Evolutionary conservation across 495 filamentous ascomycete genomes (phyloP), one percentile per base, ranked within the genome.

Genomic region (Penicillium herquei): DNA sequence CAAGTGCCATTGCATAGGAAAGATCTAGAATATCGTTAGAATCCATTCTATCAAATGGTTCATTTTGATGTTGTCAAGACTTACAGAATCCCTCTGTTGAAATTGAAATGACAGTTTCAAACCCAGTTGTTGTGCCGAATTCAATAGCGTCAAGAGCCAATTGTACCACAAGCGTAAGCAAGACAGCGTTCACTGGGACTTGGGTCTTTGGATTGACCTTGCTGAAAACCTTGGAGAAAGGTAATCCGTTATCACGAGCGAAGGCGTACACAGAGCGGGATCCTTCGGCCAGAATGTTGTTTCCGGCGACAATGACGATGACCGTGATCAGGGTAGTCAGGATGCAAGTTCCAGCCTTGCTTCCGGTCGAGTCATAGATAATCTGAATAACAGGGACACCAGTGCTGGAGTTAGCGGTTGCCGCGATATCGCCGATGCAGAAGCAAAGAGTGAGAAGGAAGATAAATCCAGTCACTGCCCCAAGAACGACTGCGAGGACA

Each of bases 81-180:
- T 66, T 72, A 80, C 78, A 85, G 56, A 85, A 84, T 3, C 81
- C 81, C 61, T 81, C 75, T 0, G 81, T 84, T 0, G 81, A 70
- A 45, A 84, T 84, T 1, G 78, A 72, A 48, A 83, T 79, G 12
- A 84, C 77, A 0, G 81, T 84, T 47, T 80, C 73, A 54, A 85
- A 84, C 0, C 81, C 81, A 1, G 81, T 84, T 13, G 77, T 68
- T 6, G 78, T 83, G 1, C 81, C 80, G 54, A 84, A 84, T 48
- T 83, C 82, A 51, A 84, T 84, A 26, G 78, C 72, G 54, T 79
- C 77, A 37, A 84, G 72, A 0, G 78, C 80, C 46, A 82, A 62
- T 56, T 84, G 81, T n/a, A 84, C 74, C 3, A 66, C 63, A 3
- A 70, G 59, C 1, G 78, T 75, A 1, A 84, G 64, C 3, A 84